Evolutionary conservation across 179 eudicot genomes (phyloP).

Genomic region (Silene vulgaris): DNA sequence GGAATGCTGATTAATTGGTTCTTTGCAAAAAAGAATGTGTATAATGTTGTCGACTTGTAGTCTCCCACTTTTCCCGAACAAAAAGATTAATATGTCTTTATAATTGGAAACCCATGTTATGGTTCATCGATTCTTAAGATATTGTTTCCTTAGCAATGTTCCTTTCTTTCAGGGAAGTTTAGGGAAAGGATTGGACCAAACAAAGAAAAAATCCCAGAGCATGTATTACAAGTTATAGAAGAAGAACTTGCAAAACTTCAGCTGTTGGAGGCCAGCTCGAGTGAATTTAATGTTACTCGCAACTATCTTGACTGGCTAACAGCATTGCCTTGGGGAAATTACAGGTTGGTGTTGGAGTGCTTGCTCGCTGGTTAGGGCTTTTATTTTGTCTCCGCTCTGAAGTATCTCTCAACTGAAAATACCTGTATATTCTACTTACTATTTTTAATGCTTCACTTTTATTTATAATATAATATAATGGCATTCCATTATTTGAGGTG

Average conservation of each 20-base stretch:
- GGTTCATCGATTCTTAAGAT: neutral
- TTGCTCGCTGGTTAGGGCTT: conserved; percentile 1
- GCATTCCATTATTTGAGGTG: conserved; percentile 3
- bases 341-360: conserved; percentile 54
- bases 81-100: neutral
- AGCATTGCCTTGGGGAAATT: conserved; percentile 96
- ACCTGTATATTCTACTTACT: neutral
- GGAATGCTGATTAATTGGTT: neutral
- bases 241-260: conserved; percentile 96
- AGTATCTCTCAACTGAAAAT: neutral
- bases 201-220: conserved; percentile 85
- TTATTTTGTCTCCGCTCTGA: neutral
- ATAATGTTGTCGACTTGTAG: neutral
- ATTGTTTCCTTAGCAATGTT: neutral
- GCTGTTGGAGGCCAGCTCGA: conserved; percentile 93
- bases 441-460: neutral
- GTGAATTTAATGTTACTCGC: conserved; percentile 97
- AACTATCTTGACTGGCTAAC: conserved; percentile 99
- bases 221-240: conserved; percentile 96
- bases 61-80: neutral
- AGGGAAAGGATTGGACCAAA: conserved; percentile 88
- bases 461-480: neutral
- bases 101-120: neutral
- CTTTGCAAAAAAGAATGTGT: conserved; percentile 5
- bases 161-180: conserved; percentile 63